Evolutionary conservation across 2,329 filamentous ascomycete species (phyloP), one percentile per base, ranked within the genome.

Genomic region (Alternaria alternata): DNA sequence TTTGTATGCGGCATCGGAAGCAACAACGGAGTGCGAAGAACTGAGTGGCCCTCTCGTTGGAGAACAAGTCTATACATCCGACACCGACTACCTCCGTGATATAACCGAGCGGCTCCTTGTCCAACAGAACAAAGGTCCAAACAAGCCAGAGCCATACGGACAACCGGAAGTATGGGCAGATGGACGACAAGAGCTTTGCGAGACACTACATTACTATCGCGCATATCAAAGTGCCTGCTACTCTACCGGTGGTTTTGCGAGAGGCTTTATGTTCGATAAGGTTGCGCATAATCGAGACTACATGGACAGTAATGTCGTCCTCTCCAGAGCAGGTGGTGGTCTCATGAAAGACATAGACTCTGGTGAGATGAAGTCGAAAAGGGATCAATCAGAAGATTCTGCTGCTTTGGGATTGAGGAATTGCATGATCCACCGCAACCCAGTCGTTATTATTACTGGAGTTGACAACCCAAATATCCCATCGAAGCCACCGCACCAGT

Each of bases 201-300:
- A 91, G 67, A 83, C 88, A 0, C 70, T 91, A 1, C 82, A 84
- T 0, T 90, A 88, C 75, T 92, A 87, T 74, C 85, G 82, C 14
- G 78, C 85, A 2, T 86, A 87, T 38, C 86, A 92, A 65, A 82
- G 86, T 1, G 87, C 87, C 5, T 80, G 83, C 4, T 88, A 92
- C 55, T 80, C 81, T 0, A 79, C 76, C 0, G 76, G 83, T 2
- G 78, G 80, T 0, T 73, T 86, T n/a, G 83, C 83, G 2, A 80
- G 81, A 43, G 87, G 86, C 0, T 85, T 90, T 58, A 80, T 92
- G 24, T 80, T 89, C 20, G 87, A 91, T 66, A 81, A 80, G 0
- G 82, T 85, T 46, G 78, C 79, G 9, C 85, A 85, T 2, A 62
- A 76, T 1, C 81, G 87, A 3, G 88, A 91, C 57, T 82, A 86